Base-by-base conservation (phyloP, 2,329 filamentous ascomycete genomes). In the Boeremia lycopersici region DNA sequence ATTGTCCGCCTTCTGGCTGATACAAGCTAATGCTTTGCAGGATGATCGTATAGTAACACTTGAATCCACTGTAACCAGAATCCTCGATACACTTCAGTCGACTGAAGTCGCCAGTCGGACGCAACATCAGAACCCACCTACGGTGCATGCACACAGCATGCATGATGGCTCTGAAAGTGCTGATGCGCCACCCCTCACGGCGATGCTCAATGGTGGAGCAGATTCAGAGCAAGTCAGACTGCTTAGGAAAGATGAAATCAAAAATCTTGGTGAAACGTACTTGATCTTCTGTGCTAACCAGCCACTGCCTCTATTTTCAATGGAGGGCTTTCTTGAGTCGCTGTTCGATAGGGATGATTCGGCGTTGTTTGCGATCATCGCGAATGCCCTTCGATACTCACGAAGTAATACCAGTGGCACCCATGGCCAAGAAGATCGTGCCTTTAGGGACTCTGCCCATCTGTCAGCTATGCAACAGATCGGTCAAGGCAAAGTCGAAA, bases 31-130 rank as follows among this genome's bases (percentile, higher is more conserved):
- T 28, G 5, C 19, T 8, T 12, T 2, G 12, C 12, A 45, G 42
- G 42, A 35, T n/a, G 42, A 35, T 35, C 42, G 30, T 12, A 45
- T 45, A 30, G 23, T 30, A 26, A 35, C 42, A n/a, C n/a, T 45
- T 6, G 30, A 45, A 45, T 17, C 17, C 6, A 35, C 42, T 3
- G 42, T 45, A 2, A 33, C n/a, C 31, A 34, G 4, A 9, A 34
- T 45, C 7, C 30, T 34, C 11, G 42, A 34, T 17, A 34, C 42
- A 5, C 13, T 45, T 7, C 42, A 35, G 10, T 35, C 30, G 2
- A 34, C 23, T 9, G 30, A 9, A 9, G 31, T 11, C 7, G 10
- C 1, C n/a, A 11, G 11, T 11, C 9, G 25, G 3, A 17, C 10
- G 6, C 17, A 23, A 4, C 11, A 9, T 9, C 15, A 12, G n/a